A percentile compares a stretch with the other conserved stretches of the same genome.
Conservation (phyloP, 1,284 basidiomycete genomes). For the Cryptococcus hybrid region DNA sequence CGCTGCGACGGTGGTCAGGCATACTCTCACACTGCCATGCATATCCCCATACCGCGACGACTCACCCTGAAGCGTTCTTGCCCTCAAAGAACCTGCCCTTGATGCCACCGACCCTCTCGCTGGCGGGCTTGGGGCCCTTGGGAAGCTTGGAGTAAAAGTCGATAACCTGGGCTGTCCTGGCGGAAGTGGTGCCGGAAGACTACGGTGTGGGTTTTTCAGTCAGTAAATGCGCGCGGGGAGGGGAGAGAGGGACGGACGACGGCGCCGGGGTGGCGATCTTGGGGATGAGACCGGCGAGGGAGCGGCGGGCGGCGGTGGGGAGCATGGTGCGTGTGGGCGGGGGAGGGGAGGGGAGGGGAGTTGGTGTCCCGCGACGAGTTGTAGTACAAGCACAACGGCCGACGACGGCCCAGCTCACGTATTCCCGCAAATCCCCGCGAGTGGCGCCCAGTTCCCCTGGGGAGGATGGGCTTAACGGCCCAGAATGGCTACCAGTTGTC, state of each 20-base stretch:
- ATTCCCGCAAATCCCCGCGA: background rate
- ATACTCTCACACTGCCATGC: background rate
- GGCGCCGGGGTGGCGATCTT: slow-evolving; percentile 87
- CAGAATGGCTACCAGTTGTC: too few species aligned
- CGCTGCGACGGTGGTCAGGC: slow-evolving; percentile 22
- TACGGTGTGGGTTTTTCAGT: slow-evolving; percentile 12
- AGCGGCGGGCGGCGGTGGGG: slow-evolving; percentile 75
- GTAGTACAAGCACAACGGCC: too few species aligned
- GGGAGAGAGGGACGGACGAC: slow-evolving; percentile 59
- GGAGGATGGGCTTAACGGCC: too few species aligned
- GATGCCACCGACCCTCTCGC: slow-evolving; percentile 62
- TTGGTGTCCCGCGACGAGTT: too few species aligned
- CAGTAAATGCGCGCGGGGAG: too few species aligned
- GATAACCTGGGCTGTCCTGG: slow-evolving; percentile 77
- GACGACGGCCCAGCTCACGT: background rate
- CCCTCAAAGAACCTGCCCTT: slow-evolving; percentile 79
- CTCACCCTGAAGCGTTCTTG: slow-evolving; percentile 72
- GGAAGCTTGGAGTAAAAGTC: slow-evolving; percentile 94
- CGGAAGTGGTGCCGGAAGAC: slow-evolving; percentile 71
- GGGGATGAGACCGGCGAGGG: slow-evolving; percentile 78
- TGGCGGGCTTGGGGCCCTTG: slow-evolving; percentile 61
- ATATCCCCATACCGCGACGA: slow-evolving; percentile 4
- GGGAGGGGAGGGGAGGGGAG: background rate
- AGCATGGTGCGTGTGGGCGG: slow-evolving; percentile 58
- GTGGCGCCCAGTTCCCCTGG: too few species aligned